Evolutionary conservation across 495 filamentous ascomycete genomes (phyloP).

Genomic region (Usnea hakonensis): DNA sequence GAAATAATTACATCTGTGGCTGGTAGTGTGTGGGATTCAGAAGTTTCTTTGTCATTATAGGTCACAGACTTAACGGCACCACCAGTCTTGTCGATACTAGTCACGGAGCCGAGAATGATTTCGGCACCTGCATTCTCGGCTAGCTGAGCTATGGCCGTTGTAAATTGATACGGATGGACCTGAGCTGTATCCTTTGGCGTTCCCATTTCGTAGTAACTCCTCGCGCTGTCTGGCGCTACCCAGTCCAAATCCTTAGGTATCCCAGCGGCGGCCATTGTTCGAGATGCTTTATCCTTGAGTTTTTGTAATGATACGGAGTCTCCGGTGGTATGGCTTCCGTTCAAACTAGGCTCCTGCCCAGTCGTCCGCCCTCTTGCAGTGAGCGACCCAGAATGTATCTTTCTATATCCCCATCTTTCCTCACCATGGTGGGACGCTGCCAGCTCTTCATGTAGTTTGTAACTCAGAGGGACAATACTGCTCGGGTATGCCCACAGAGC

Average conservation of each 20-base stretch:
- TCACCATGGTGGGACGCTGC: constrained; percentile 78
- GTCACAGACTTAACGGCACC: constrained; percentile 58
- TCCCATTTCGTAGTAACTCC: constrained; percentile 77
- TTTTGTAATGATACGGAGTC: constrained; percentile 59
- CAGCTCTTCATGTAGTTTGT: constrained; percentile 71
- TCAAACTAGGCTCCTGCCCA: constrained; percentile 25
- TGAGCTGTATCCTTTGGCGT: constrained; percentile 74
- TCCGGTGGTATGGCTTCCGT: constrained; percentile 23
- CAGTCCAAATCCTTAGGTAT: constrained; percentile 81
- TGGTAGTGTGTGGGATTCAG: constrained; percentile 49
- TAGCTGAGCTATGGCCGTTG: constrained; percentile 74
- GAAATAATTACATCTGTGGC: constrained; percentile 78
- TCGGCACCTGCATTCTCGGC: constrained; percentile 68
- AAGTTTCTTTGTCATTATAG: constrained; percentile 61
- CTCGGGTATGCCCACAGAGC: constrained; percentile 89
- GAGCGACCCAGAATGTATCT: constrained; percentile 67
- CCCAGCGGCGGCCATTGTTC: constrained; percentile 50
- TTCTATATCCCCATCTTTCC: constrained; percentile 81
- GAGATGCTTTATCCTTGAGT: constrained; percentile 50
- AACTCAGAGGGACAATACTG: constrained; percentile 80
- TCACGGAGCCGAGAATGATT: constrained; percentile 60
- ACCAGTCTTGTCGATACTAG: constrained; percentile 48
- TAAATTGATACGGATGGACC: constrained; percentile 91
- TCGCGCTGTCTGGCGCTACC: constrained; percentile 60
- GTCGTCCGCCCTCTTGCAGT: constrained; percentile 48